phyloP scores from a whole-genome alignment of 495 filamentous ascomycete species.

The Xylaria flabelliformis region DNA sequence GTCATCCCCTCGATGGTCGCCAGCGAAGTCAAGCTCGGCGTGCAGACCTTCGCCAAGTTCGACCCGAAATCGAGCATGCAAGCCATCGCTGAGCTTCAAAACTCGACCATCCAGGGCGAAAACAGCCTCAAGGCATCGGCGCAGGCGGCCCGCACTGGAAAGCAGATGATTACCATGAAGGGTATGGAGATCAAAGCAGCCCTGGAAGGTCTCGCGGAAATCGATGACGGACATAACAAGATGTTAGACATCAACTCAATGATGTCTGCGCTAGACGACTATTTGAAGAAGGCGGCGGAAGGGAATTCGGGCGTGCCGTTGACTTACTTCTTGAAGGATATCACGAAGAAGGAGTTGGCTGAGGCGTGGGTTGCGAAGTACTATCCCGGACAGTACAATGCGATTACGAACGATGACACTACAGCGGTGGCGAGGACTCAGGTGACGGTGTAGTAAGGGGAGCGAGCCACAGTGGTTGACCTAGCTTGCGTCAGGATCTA shows the following conservation, averaged over 20 bases:
- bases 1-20: constrained; percentile 14
- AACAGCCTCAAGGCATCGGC: constrained; percentile 14
- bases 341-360: constrained; percentile 12
- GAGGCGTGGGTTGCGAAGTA: constrained; percentile 14
- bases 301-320: constrained; percentile 10
- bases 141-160: constrained; percentile 3
- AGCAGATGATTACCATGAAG: constrained; percentile 15
- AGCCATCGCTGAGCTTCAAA: background rate
- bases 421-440: background rate
- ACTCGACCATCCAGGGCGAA: background rate
- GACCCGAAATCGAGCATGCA: constrained; percentile 12
- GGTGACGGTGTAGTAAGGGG: background rate
- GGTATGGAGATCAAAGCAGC: constrained; percentile 15
- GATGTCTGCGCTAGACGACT: constrained; percentile 15
- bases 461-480: background rate
- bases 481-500: background rate
- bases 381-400: constrained; percentile 8
- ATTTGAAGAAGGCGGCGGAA: constrained; percentile 8
- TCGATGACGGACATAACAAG: constrained; percentile 15
- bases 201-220: constrained; percentile 5
- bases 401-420: constrained; percentile 8
- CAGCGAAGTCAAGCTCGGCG: constrained; percentile 15
- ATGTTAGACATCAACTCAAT: constrained; percentile 17
- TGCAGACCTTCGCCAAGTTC: constrained; percentile 16
- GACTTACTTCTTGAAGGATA: constrained; percentile 12